Conservation (phyloP, 177 flowering plant genomes). For the Tripterygium wilfordii region DNA sequence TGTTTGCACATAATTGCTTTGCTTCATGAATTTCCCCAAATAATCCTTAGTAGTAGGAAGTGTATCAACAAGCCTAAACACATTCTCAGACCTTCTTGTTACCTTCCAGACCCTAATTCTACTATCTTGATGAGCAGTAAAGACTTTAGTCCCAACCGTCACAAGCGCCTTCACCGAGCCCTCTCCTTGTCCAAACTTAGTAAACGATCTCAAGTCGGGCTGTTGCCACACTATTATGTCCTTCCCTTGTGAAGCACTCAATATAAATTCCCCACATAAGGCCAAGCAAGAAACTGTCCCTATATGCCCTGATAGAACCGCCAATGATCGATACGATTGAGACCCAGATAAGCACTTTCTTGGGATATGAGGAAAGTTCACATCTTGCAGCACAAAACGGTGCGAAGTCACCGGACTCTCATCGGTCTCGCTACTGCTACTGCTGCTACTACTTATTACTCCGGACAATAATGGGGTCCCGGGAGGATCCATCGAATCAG, state of each 20-base stretch:
- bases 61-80: conserved; percentile 59
- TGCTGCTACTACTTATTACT: conserved; percentile 17
- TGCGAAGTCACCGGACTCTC: conserved; percentile 33
- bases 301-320: conserved; percentile 69
- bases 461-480: conserved; percentile 44
- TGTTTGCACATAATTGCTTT: conserved; percentile 81
- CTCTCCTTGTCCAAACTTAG: conserved; percentile 84
- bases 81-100: conserved; percentile 66
- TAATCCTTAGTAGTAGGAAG: conserved; percentile 85
- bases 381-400: conserved; percentile 17
- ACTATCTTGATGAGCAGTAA: conserved; percentile 93
- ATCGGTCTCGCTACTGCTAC: conserved; percentile 36
- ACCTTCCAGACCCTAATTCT: conserved; percentile 89
- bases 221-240: conserved; percentile 98
- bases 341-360: conserved; percentile 14
- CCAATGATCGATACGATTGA: conserved; percentile 42
- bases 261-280: conserved; percentile 84
- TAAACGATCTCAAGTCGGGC: conserved; percentile 69
- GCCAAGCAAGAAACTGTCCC: conserved; percentile 87
- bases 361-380: conserved; percentile 15
- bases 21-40: conserved; percentile 81
- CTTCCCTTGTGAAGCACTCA: conserved; percentile 87
- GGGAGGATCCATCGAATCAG: conserved; percentile 7
- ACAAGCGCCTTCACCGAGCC: conserved; percentile 88
- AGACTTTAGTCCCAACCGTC: conserved; percentile 62